These are phyloP conservation scores for Xylariaceae sp. DNA, from an alignment of 2,329 filamentous ascomycete species.

Conservation along the genomic window DNA sequence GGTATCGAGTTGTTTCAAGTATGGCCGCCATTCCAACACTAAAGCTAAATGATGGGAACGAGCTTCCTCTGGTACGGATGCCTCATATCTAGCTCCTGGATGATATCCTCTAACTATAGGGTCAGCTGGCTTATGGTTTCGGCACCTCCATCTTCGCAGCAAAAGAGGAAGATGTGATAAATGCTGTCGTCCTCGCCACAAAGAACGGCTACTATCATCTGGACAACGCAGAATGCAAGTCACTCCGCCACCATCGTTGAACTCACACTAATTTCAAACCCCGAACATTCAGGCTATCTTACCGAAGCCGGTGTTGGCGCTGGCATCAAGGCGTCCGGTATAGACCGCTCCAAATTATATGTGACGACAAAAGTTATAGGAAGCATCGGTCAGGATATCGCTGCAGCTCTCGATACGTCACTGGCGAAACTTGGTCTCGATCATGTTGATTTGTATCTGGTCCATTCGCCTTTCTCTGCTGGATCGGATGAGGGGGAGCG, in stretches of 20 bases:
- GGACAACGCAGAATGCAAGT: slow-evolving; percentile 65
- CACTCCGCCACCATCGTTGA: background rate
- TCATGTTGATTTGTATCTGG: slow-evolving; percentile 67
- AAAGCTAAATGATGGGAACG: slow-evolving; percentile 68
- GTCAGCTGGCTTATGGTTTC: slow-evolving; percentile 64
- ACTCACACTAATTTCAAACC: background rate
- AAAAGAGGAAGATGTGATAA: slow-evolving; percentile 53
- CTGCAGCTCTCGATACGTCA: slow-evolving; percentile 53
- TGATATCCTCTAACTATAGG: background rate
- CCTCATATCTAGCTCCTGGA: background rate
- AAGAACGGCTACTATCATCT: slow-evolving; percentile 65
- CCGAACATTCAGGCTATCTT: slow-evolving; percentile 45
- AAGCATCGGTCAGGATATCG: slow-evolving; percentile 37
- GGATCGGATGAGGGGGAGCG: slow-evolving; percentile 50
- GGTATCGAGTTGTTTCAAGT: background rate
- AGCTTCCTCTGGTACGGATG: slow-evolving; percentile 60
- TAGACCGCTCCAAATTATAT: slow-evolving; percentile 65
- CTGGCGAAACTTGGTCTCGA: slow-evolving; percentile 63
- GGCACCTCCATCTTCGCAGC: slow-evolving; percentile 65
- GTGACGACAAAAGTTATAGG: slow-evolving; percentile 58
- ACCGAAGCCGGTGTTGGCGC: slow-evolving; percentile 67
- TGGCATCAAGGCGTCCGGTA: slow-evolving; percentile 63
- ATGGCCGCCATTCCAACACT: slow-evolving; percentile 46
- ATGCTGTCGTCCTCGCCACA: slow-evolving; percentile 57
- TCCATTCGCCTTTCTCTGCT: slow-evolving; percentile 56